Base-by-base conservation (phyloP, 106 monocot species). In the Gastrodia elata region DNA sequence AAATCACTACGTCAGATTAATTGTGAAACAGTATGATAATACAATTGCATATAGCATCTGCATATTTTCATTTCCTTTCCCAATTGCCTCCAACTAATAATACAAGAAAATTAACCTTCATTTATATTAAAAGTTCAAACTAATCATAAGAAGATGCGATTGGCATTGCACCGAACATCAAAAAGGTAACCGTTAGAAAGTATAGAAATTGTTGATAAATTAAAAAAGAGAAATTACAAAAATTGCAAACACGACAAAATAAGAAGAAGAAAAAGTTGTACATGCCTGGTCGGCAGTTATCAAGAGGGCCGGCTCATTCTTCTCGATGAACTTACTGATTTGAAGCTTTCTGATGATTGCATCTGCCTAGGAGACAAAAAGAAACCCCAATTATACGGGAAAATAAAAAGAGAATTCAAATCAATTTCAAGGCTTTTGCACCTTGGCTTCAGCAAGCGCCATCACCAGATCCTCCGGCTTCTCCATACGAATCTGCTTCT, bases 201-300 rank as follows among this genome's bases (percentile, higher is more conserved):
- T 46, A 46, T 11, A 46, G 46, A 0, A 46, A 10, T 46, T 46
- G n/a, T 25, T 26, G 6, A 57, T 8, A 57, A 2, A 44, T 11
- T 11, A 42, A 42, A 56, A 0, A 56, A 52, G 52, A 55, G 55
- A 55, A 22, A 18, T 55, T 42, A 11, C 55, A 55, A 22, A 25
- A 39, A 43, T 8, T n/a, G n/a, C 26, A 41, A 71, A 2, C 52
- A 13, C 6, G 3, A 37, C 33, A 34, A 14, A 76, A 42, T 7
- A 38, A 49, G 1, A 49, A 0, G 13, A 68, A 25, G 67, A 35
- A 68, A 32, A 22, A 28, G 1, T 13, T 35, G n/a, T 32, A 0
- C 70, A 64, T 71, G 88, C 90, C 48, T 90, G 90, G 57, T 94
- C 93, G 40, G 93, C 90, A 39, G 93, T 94, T 43, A 94, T 94